Evolutionary conservation across 192 early-diverging fungal species (phyloP), one percentile per base, ranked within the genome.

Genomic region (Rhizophagus prolifer): DNA sequence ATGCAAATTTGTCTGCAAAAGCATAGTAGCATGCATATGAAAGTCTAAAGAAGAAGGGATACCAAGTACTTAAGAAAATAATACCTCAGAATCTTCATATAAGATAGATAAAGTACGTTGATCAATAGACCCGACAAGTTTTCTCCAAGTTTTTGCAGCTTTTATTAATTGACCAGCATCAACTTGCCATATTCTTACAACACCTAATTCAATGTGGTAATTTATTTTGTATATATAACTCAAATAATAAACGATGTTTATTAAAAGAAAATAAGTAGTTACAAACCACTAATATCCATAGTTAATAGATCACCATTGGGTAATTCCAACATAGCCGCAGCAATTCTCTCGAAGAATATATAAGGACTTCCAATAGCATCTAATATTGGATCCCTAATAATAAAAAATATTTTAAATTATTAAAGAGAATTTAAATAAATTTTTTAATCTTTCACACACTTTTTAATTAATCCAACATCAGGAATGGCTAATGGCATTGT

Each of bases 141-240:
- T 86, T 68, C 86, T 90, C 89, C 89, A 90, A 4, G 84, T 88
- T 47, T 86, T 79, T 3, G 85, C 87, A 19, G 88, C 80, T 9
- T 82, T 74, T 71, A 86, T 85, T 8, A 90, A 72, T 34, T 89
- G 81, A 12, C 81, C 82, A 25, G 88, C 80, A 46, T 86, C 84
- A 10, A 89, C 81, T 79, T 90, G 89, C 87, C 87, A 90, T 36
- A 90, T 78, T 36, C 88, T 84, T 21, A 88, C 86, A 64, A 80
- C 77, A 6, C 83, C 83, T 72, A 59, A 50, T 46, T 50, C 21
- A 50, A 14, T 6, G 30, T 30, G 6, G 21, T 31, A 23, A 44
- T 4, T 31, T 31, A 34, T 34, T 34, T 34, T 34, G 31, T 34
- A 34, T 25, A 19, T 41, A 6, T 36, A 67, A 12, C 26, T n/a